phyloP scores from a whole-genome alignment of 2,329 filamentous ascomycete genomes.

The Xylaria sp. region DNA sequence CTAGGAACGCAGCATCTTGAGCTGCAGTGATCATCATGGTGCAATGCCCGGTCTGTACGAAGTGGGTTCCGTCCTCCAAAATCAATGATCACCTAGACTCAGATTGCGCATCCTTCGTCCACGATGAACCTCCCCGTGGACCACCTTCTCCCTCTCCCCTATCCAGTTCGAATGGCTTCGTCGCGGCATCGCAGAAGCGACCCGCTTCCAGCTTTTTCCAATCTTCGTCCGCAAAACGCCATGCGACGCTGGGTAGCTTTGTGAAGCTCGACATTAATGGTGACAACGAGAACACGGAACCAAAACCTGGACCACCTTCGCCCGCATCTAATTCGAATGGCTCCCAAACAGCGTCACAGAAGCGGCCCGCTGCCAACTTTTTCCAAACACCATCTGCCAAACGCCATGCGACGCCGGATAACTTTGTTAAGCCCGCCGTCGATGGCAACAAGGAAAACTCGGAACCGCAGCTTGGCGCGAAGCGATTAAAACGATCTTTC shows the following conservation, averaged over 20 bases:
- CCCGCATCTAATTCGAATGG: slow-evolving; percentile 31
- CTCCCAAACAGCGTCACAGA: slow-evolving; percentile 41
- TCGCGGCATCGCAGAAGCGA: slow-evolving; percentile 46
- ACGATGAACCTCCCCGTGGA: slow-evolving; percentile 40
- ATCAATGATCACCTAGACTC: slow-evolving; percentile 94
- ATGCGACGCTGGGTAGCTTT: slow-evolving; percentile 35
- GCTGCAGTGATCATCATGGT: slow-evolving; percentile 41
- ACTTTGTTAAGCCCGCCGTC: slow-evolving; percentile 32
- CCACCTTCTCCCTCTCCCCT: slow-evolving; percentile 28
- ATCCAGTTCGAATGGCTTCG: slow-evolving; percentile 30
- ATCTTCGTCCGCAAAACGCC: slow-evolving; percentile 54
- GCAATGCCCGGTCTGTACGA: slow-evolving; percentile 76
- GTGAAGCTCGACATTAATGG: slow-evolving; percentile 34
- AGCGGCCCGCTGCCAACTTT: slow-evolving; percentile 53
- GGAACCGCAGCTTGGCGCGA: slow-evolving; percentile 38
- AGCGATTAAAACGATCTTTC: slow-evolving; percentile 50
- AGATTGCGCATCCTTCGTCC: slow-evolving; percentile 62
- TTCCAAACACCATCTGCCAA: slow-evolving; percentile 59
- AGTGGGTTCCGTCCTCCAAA: slow-evolving; percentile 61
- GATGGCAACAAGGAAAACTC: slow-evolving; percentile 30
- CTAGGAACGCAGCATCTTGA: neutral
- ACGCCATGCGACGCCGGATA: slow-evolving; percentile 39
- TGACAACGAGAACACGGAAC: slow-evolving; percentile 25
- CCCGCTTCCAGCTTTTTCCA: slow-evolving; percentile 57
- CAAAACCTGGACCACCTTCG: slow-evolving; percentile 30